These are phyloP conservation scores for Salix exigua DNA, from an alignment of 345 rosid genomes.

Conservation along the genomic window DNA sequence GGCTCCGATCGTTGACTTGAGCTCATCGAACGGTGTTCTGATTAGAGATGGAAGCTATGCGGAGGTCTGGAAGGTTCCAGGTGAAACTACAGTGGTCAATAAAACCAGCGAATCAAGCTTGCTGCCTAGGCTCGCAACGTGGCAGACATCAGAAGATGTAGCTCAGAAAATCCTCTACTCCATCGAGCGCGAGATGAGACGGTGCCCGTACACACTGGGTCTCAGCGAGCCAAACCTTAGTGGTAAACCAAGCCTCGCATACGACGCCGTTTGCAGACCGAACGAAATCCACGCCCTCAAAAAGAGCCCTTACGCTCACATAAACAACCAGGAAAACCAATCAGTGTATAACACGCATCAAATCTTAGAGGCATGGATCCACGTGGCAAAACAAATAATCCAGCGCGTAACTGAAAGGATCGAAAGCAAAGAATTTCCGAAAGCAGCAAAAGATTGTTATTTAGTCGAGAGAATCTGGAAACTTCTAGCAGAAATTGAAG, in stretches of 20 bases:
- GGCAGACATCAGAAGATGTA: slow-evolving; percentile 65
- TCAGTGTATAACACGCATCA: slow-evolving; percentile 61
- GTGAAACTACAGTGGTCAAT: slow-evolving; percentile 42
- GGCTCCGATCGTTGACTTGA: slow-evolving; percentile 48
- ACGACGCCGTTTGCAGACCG: slow-evolving; percentile 80
- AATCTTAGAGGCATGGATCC: slow-evolving; percentile 84
- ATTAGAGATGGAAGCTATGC: slow-evolving; percentile 48
- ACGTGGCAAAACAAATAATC: slow-evolving; percentile 38
- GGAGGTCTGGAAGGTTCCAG: slow-evolving; percentile 64
- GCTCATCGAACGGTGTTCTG: slow-evolving; percentile 39
- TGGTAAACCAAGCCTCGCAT: slow-evolving; percentile 72
- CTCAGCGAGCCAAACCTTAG: slow-evolving; percentile 76
- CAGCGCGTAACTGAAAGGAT: slow-evolving; percentile 47
- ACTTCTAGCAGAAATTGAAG: slow-evolving; percentile 62
- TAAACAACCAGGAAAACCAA: slow-evolving; percentile 71
- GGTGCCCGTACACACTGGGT: slow-evolving; percentile 73
- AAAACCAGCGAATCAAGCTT: slow-evolving; percentile 66
- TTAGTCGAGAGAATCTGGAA: slow-evolving; percentile 71
- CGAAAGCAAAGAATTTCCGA: slow-evolving; percentile 33
- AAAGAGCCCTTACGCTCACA: slow-evolving; percentile 44
- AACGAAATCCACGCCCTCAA: slow-evolving; percentile 50
- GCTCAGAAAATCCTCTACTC: slow-evolving; percentile 59
- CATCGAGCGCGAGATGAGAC: slow-evolving; percentile 77
- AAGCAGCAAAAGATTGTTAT: slow-evolving; percentile 59
- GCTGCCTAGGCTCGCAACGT: slow-evolving; percentile 66